Evolutionary conservation across 768 basidiomycete species (phyloP).

Genomic region (Suillus variegatus): DNA sequence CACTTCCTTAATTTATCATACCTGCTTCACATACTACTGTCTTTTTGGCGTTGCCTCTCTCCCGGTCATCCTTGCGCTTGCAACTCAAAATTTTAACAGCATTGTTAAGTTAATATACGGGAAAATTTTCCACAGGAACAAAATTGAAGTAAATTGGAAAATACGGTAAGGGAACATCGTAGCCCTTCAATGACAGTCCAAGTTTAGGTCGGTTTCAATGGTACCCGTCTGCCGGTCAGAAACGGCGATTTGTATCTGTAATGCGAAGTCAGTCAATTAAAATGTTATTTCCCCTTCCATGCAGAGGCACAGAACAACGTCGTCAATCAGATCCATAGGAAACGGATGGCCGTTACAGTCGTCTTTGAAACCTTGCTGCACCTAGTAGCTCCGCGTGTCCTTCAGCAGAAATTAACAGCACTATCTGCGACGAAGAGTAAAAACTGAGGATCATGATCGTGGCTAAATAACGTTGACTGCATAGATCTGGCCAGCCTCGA

Average conservation of each 20-base stretch:
- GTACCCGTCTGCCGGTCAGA: background rate
- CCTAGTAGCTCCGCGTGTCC: background rate
- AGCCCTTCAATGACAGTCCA: slow-evolving; percentile 12
- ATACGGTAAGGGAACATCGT: slow-evolving; percentile 54
- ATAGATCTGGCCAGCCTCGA: background rate
- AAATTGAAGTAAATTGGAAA: slow-evolving; percentile 87
- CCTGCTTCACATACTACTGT: slow-evolving; percentile 83
- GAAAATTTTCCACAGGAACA: slow-evolving; percentile 50
- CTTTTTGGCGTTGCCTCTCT: slow-evolving; percentile 95
- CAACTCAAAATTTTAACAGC: slow-evolving; percentile 77
- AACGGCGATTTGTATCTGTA: background rate
- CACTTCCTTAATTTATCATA: slow-evolving; percentile 69
- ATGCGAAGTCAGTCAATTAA: background rate
- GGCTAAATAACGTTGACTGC: background rate
- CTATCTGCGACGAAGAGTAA: background rate
- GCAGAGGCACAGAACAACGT: background rate
- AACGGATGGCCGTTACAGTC: background rate
- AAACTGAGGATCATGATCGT: background rate
- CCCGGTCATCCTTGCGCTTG: slow-evolving; percentile 94
- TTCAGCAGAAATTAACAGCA: background rate
- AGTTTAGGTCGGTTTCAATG: background rate
- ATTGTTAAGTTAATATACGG: slow-evolving; percentile 78
- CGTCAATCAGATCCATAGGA: background rate
- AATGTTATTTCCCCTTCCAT: background rate
- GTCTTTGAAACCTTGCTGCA: background rate